A percentile compares a stretch with the other conserved stretches of the same genome.
These are phyloP conservation scores for Hygrophila difformis DNA, from an alignment of 257 asterid species.

Conservation along the genomic window DNA sequence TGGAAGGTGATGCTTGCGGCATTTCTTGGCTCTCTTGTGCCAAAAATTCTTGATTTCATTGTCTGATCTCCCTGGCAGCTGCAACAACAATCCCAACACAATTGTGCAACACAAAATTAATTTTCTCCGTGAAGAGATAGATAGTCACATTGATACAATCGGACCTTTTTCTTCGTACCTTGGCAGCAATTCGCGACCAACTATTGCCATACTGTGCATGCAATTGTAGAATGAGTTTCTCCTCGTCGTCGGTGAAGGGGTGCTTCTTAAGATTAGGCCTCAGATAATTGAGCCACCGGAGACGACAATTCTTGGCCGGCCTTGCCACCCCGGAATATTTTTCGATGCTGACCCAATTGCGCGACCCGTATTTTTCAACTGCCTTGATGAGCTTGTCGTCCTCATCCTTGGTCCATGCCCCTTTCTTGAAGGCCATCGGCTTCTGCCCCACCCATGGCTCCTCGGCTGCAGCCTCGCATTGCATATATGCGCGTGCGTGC, in stretches of 20 bases:
- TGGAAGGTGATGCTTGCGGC: conserved; percentile 30
- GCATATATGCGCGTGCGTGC: too few species aligned
- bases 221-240: conserved; percentile 30
- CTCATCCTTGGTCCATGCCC: conserved; percentile 62
- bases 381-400: conserved; percentile 38
- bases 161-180: conserved; percentile 18
- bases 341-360: conserved; percentile 39
- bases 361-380: conserved; percentile 35
- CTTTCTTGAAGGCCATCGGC: conserved; percentile 29
- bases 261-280: conserved; percentile 47
- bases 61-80: conserved; percentile 60
- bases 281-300: conserved; percentile 49
- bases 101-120: too few species aligned
- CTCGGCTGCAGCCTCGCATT: too few species aligned
- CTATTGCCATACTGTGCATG: conserved; percentile 42
- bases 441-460: too few species aligned
- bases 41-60: conserved; percentile 58
- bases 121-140: background rate
- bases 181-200: conserved; percentile 56
- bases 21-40: conserved; percentile 51
- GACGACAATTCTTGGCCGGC: conserved; percentile 53
- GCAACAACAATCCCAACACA: conserved; percentile 9
- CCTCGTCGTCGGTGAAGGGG: conserved; percentile 36
- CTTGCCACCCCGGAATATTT: conserved; percentile 31
- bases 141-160: background rate